phyloP scores from a whole-genome alignment of 2,329 filamentous ascomycete species.

The Elsinoe batatas region DNA sequence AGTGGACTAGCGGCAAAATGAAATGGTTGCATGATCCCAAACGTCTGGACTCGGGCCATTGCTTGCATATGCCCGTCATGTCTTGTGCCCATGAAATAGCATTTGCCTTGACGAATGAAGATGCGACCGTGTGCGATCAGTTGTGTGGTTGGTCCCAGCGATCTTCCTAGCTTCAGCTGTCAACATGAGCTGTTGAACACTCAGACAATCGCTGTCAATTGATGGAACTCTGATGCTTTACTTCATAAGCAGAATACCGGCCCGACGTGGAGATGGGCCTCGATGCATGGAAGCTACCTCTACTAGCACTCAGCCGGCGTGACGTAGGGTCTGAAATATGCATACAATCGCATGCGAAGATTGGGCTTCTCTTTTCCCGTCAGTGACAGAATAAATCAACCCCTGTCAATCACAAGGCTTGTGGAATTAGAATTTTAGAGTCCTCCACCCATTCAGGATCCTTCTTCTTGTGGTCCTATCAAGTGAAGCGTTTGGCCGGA shows the following conservation, averaged over 20 bases:
- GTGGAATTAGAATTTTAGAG: slow-evolving; percentile 1
- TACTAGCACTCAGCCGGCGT: background rate
- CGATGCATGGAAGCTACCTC: slow-evolving; percentile 5
- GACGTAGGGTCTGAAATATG: background rate
- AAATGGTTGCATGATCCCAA: background rate
- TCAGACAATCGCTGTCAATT: no score
- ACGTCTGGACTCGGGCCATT: background rate
- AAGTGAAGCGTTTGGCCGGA: background rate
- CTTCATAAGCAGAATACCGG: background rate
- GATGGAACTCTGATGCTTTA: background rate
- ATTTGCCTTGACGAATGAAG: no score
- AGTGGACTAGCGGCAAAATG: slow-evolving; percentile 25
- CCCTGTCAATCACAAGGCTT: slow-evolving; percentile 6
- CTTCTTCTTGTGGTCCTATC: slow-evolving; percentile 1
- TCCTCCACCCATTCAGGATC: slow-evolving; percentile 7
- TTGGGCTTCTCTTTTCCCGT: background rate
- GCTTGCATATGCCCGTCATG: background rate
- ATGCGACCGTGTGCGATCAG: no score
- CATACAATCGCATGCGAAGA: background rate
- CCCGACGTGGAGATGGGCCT: background rate
- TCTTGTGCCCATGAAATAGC: background rate
- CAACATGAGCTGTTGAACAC: background rate
- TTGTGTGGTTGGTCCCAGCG: background rate
- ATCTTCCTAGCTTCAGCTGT: background rate
- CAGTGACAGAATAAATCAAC: background rate